Base-by-base conservation (phyloP, 2,329 filamentous ascomycete genomes). In the Epichloe typhina region DNA sequence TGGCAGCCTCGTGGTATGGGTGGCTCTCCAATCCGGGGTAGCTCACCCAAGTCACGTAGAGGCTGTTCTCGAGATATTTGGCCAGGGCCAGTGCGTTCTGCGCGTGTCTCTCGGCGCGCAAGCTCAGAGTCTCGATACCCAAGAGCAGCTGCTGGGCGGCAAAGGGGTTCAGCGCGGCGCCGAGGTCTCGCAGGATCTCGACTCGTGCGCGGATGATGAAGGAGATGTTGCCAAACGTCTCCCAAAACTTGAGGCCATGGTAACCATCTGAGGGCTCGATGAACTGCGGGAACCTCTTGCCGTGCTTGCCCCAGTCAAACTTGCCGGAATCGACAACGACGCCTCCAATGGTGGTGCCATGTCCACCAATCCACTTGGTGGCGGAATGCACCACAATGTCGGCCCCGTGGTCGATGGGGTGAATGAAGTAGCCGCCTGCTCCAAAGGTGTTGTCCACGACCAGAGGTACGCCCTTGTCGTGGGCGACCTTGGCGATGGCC, bases 301-400 rank as follows among this genome's bases (percentile, higher is more conserved):
- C 84, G 65, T 95, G 71, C 69, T 84, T 84, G 59, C 86, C 88
- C 90, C 91, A 97, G 74, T 95, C 85, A 65, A 96, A 97, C 66
- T 88, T 93, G 61, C 90, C 90, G 57, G 83, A 80, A 71, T 96
- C 90, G 56, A 96, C 74, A 36, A 96, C 78, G 42, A 95, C 78
- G 54, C 90, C 90, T 52, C 78, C 90, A 57, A 96, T 86, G 26
- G 90, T 95, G 40, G 90, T 95, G 54, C 90, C 91, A 68, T 97
- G 91, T 41, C 90, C 90, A 52, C 90, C 90, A 55, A 97, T 96
- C 90, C 90, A 96, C 70, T 96, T 96, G 52, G 90, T 95, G 11
- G 89, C 89, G 39, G 86, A 93, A 75, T 96, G 89, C 23, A 95
- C 87, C 49, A 96, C 84, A 54, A 96, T 95, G 64, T 96, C 90